These are phyloP conservation scores for Nephelium lappaceum DNA, from an alignment of 345 rosid genomes.

Conservation along the genomic window DNA sequence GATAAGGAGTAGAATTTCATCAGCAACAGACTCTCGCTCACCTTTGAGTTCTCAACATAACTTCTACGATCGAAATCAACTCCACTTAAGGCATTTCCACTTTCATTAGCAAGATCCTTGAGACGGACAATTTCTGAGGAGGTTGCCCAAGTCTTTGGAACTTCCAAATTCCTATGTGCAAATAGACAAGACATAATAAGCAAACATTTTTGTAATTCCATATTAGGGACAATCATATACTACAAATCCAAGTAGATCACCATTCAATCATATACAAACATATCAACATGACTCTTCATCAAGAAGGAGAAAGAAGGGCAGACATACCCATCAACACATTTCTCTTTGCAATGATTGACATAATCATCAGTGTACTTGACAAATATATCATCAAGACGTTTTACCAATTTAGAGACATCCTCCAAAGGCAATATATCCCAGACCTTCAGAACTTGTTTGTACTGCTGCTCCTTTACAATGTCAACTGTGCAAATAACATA, in stretches of 20 bases:
- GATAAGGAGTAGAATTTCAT: conserved; percentile 59
- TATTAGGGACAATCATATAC: not conserved
- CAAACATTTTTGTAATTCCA: not conserved
- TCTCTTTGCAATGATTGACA: conserved; percentile 45
- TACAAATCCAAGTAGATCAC: not conserved
- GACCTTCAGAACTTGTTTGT: conserved; percentile 47
- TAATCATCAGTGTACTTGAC: conserved; percentile 37
- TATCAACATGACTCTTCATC: not conserved
- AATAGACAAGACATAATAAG: not conserved
- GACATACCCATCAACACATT: conserved; percentile 54
- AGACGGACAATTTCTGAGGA: conserved; percentile 7
- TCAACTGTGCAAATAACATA: conserved; percentile 48
- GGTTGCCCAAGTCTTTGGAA: conserved; percentile 17
- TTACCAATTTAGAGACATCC: conserved; percentile 37
- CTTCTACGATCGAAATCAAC: conserved; percentile 19
- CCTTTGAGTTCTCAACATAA: conserved; percentile 17
- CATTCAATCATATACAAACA: not conserved
- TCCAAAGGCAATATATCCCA: conserved; percentile 53
- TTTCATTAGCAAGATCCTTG: conserved; percentile 4
- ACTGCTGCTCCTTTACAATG: conserved; percentile 29
- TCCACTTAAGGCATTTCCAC: conserved; percentile 1
- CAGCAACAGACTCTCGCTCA: conserved; percentile 44
- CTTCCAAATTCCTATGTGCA: conserved; percentile 31
- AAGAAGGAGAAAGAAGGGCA: not conserved
- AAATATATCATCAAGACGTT: conserved; percentile 45